Evolutionary conservation across 139 green algal species (phyloP), one percentile per base, ranked within the genome.

Genomic region (Picochlorum sp.): DNA sequence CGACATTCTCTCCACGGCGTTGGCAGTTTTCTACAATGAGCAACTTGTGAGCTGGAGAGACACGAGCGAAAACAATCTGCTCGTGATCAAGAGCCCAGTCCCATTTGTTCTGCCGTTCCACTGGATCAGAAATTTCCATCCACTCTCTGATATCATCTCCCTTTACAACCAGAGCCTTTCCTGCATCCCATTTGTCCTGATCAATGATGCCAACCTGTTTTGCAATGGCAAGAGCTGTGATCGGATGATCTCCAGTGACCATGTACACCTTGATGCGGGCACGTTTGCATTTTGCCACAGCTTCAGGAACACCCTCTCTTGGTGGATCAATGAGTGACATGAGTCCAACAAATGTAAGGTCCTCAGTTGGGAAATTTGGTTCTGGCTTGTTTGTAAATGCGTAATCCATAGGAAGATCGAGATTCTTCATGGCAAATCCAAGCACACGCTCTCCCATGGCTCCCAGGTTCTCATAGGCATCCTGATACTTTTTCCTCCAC

Each of bases 231-330:
- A 88, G 74, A 1, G 88, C 88, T 1, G 88, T 95, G 23, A 79
- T 71, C 50, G 81, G 76, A 73, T 97, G 95, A 75, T 98, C 92
- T 9, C 87, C 87, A 16, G 87, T 92, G 4, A 84, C 70, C 24
- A 84, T 73, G 34, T 74, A 73, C 30, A 98, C 86, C n/a, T 89
- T 78, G 60, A 98, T 94, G 63, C 90, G 88, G 0, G 92, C 92
- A 21, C 61, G 61, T 10, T 74, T 69, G 82, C 90, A 97, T 41
- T 71, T 76, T 34, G 74, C 47, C 10, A 97, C 79, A n/a, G 90
- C 85, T 6, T 62, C 64, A 18, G 14, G 4, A n/a, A 90, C 88
- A 62, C 94, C 85, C 2, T 75, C 68, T 0, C 92, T 73, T 3
- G 87, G 87, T 5, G 86, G 87, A 73, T 95, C 87, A 57, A 92